Base-by-base conservation (phyloP, 2,329 filamentous ascomycete species). In the Fusarium ambrosium region DNA sequence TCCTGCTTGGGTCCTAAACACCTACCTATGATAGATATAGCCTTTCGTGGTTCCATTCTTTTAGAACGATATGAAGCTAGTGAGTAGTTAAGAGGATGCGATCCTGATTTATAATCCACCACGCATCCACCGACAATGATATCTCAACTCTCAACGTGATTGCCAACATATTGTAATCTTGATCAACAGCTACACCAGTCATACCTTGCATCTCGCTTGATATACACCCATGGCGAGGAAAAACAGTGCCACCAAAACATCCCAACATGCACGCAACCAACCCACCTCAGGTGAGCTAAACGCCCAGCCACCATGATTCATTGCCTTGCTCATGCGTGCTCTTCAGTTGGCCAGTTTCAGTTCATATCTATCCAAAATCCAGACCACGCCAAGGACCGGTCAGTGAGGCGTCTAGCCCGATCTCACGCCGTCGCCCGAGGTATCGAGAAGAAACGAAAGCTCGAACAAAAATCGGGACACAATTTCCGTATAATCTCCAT, bases 351-450 rank as follows among this genome's bases (percentile, higher is more conserved):
- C 1, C 41, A 51, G 0, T 78, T 79, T 16, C 74, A 70, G 13
- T 79, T 79, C 37, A 68, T 79, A 1, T 39, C 74, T 10, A 18
- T 72, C 2, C 55, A 56, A 1, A 22, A 20, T 3, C 73, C 63
- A 13, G 34, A 69, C 32, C 62, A 45, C 14, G 29, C 10, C 6
- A 68, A 56, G 1, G 58, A 72, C 10, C 66, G 62, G 3, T 55
- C 43, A 4, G 18, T 20, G 0, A 69, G 32, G 39, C 76, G 74
- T 2, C 16, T 69, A 0, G 77, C 74, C 0, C 64, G 69, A 4
- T 79, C 77, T 0, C 77, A 79, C 51, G 77, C 77, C 0, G 68
- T 79, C 2, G 64, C 62, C 1, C 72, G 65, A 3, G 76, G 63
- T 0, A 29, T 78, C 0, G 48, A 70, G 9, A 75, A 61, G 0